Conservation (phyloP, 129 eudicot genomes). For the Lactuca sativa region DNA sequence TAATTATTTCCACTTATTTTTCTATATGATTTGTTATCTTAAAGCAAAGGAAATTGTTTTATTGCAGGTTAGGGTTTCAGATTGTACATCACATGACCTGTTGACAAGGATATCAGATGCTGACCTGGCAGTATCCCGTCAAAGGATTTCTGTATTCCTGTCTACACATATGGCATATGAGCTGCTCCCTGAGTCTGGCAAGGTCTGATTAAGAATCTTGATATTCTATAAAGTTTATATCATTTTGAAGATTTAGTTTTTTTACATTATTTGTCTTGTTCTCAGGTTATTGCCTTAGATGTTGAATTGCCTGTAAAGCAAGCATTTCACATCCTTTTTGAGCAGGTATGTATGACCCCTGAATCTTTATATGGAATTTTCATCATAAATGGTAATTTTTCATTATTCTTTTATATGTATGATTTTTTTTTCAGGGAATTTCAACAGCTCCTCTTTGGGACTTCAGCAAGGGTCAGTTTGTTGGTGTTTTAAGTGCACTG, state of each 20-base stretch:
- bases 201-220: constrained; percentile 46
- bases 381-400: constrained; percentile 9
- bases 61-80: constrained; percentile 64
- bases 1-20: constrained; percentile 5
- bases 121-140: constrained; percentile 73
- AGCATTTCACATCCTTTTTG: constrained; percentile 90
- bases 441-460: constrained; percentile 89
- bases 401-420: constrained; percentile 29
- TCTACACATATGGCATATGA: constrained; percentile 79
- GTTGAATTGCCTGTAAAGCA: constrained; percentile 92
- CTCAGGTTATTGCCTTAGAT: constrained; percentile 85
- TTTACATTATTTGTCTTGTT: constrained; percentile 14
- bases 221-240: neutral
- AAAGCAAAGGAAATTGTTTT: neutral
- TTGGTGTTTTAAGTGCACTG: constrained; percentile 88
- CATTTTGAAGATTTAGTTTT: neutral
- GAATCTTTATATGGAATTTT: neutral
- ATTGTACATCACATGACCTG: constrained; percentile 49
- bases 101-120: constrained; percentile 62
- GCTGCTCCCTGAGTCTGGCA: constrained; percentile 92
- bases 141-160: constrained; percentile 60
- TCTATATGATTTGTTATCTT: neutral
- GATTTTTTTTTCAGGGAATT: constrained; percentile 64
- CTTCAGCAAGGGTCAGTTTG: constrained; percentile 70
- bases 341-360: constrained; percentile 56